Conservation (phyloP, 106 monocot species). For the Cymbidium sinense region DNA sequence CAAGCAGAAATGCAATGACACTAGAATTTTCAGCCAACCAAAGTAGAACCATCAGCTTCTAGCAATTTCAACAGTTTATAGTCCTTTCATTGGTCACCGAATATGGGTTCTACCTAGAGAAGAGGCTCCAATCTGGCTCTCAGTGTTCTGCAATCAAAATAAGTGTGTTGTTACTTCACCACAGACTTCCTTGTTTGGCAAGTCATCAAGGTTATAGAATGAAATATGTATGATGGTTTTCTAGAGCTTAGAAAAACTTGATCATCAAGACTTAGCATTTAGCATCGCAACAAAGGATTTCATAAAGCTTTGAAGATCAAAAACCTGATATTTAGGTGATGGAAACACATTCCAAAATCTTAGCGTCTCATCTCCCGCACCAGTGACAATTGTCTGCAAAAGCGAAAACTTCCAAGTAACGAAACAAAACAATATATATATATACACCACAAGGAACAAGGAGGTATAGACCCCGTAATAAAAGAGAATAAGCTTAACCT, state of each 20-base stretch:
- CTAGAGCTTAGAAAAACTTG: not conserved
- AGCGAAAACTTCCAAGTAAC: constrained; percentile 1
- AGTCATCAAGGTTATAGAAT: not conserved
- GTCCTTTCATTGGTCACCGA: constrained; percentile 9
- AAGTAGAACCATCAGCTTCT: not conserved
- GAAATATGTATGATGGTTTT: not conserved
- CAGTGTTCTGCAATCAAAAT: constrained; percentile 12
- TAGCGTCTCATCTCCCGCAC: constrained; percentile 93
- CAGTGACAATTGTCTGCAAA: constrained; percentile 91
- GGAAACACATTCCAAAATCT: constrained; percentile 98
- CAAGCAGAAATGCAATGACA: not conserved
- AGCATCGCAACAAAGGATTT: not conserved
- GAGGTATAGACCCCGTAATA: not conserved
- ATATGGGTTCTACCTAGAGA: constrained; percentile 23
- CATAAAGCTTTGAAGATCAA: not conserved
- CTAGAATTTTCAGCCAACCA: not conserved
- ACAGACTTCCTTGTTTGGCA: not conserved
- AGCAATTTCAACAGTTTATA: not conserved
- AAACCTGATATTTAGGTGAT: constrained; percentile 78
- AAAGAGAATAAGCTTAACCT: constrained; percentile 36
- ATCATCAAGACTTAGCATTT: not conserved
- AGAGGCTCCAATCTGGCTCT: constrained; percentile 16
- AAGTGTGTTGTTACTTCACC: not conserved
- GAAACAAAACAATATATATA: not conserved
- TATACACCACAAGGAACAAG: too few relatives aligned